Conservation (phyloP, 2,329 filamentous ascomycete genomes). For the Neofusicoccum sp. region DNA sequence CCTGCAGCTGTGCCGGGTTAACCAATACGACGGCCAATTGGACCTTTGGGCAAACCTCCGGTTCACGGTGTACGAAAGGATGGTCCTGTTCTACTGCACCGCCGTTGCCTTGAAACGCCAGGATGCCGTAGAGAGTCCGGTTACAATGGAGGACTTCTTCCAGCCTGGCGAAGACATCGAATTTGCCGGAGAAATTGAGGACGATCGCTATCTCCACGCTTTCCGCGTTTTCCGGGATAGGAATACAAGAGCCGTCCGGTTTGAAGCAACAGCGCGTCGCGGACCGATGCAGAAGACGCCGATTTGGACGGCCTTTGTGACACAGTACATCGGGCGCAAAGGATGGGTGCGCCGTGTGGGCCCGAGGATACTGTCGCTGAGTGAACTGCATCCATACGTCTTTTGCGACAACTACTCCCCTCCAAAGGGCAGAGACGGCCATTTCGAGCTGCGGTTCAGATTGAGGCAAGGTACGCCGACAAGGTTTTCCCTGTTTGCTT, state of each 20-base stretch:
- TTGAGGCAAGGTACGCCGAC: conserved; percentile 25
- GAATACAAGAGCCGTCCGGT: conserved; percentile 54
- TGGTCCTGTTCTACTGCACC: conserved; percentile 61
- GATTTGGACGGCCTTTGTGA: conserved; percentile 64
- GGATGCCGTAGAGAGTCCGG: conserved; percentile 47
- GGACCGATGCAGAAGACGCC: conserved; percentile 58
- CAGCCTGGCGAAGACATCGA: conserved; percentile 47
- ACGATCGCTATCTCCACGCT: conserved; percentile 56
- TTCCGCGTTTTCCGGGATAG: conserved; percentile 58
- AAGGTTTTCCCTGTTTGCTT: neutral
- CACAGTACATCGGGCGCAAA: conserved; percentile 48
- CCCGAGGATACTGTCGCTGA: conserved; percentile 49
- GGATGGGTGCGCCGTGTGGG: conserved; percentile 52
- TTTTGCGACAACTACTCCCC: conserved; percentile 56
- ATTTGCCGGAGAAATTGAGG: conserved; percentile 57
- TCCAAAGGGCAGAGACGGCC: conserved; percentile 25
- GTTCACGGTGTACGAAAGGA: conserved; percentile 59
- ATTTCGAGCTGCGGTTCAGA: conserved; percentile 16
- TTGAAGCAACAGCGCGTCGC: conserved; percentile 59
- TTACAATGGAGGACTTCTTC: conserved; percentile 52
- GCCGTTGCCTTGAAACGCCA: conserved; percentile 62
- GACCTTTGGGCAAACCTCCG: conserved; percentile 58
- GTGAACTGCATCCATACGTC: conserved; percentile 55
- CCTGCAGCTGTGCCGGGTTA: conserved; percentile 44
- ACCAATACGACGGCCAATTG: conserved; percentile 44